Percentiles rank a stretch among this genome's conserved stretches.
phyloP scores from a whole-genome alignment of 306 rosid genomes.

The Fragaria nilgerrensis region DNA sequence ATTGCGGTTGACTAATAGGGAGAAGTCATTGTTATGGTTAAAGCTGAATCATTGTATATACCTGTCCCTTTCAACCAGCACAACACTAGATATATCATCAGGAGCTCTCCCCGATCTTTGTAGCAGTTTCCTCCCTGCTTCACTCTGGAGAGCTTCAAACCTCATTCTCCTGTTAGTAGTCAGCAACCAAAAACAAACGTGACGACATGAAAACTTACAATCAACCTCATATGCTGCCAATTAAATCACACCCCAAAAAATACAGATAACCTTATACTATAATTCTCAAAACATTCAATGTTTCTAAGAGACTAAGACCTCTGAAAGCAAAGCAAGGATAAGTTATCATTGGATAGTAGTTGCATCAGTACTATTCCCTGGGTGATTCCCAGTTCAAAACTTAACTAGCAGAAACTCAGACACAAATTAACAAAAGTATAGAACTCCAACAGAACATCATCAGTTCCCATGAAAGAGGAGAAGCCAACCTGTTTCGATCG shows the following conservation, averaged over 20 bases:
- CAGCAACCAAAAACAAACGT: constrained; percentile 7
- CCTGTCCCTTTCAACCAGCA: constrained; percentile 82
- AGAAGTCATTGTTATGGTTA: background rate
- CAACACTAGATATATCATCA: constrained; percentile 94
- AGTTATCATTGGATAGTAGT: background rate
- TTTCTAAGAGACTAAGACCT: background rate
- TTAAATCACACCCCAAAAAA: background rate
- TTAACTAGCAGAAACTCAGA: background rate
- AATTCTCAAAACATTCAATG: background rate
- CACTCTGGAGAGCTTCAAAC: constrained; percentile 90
- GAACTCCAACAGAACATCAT: background rate
- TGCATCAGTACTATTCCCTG: background rate
- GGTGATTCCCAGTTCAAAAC: background rate
- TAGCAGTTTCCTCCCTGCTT: constrained; percentile 75
- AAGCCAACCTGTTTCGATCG: constrained; percentile 58
- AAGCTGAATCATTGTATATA: constrained; percentile 2
- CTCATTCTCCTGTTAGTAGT: constrained; percentile 61
- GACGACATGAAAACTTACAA: background rate
- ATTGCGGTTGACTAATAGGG: background rate
- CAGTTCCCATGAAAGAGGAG: background rate
- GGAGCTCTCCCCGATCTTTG: constrained; percentile 93
- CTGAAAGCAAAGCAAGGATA: background rate
- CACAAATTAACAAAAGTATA: background rate
- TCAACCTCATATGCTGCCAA: background rate
- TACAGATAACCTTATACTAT: background rate